A percentile compares a stretch with the other conserved stretches of the same genome.
Conservation (phyloP, 2,329 filamentous ascomycete species). For the Verticillium klebahnii region DNA sequence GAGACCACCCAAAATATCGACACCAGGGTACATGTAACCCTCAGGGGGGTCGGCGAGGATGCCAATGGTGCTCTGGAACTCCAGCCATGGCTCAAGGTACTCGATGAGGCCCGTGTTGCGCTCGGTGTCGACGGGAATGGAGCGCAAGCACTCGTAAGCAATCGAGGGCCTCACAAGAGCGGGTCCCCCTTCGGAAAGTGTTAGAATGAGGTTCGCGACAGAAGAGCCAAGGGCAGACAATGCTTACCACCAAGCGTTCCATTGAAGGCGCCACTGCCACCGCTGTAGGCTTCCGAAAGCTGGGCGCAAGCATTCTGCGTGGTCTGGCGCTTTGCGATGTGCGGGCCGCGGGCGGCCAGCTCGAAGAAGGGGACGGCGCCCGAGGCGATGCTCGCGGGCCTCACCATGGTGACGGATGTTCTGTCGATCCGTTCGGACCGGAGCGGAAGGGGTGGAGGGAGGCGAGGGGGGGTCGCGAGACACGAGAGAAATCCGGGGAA, state of each 20-base stretch:
- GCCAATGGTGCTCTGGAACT: slow-evolving; percentile 15
- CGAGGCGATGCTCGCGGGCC: neutral
- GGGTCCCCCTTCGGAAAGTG: neutral
- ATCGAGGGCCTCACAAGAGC: slow-evolving; percentile 10
- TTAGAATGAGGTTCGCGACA: neutral
- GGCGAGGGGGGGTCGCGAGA: neutral
- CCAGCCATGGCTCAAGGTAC: slow-evolving; percentile 13
- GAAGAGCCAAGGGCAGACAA: too few species aligned
- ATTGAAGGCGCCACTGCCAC: neutral
- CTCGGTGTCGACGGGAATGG: slow-evolving; percentile 11
- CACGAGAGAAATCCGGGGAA: neutral
- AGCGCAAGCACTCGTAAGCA: slow-evolving; percentile 14
- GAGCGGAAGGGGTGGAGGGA: neutral
- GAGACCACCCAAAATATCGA: slow-evolving; percentile 15
- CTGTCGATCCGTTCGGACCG: neutral
- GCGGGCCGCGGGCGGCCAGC: neutral
- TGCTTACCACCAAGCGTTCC: neutral
- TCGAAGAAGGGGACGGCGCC: neutral
- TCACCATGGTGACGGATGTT: neutral
- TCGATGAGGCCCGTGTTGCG: slow-evolving; percentile 9
- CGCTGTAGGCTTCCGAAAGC: neutral
- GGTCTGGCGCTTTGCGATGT: neutral
- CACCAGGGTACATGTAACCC: slow-evolving; percentile 15
- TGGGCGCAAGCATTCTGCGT: slow-evolving; percentile 1
- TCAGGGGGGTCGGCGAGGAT: slow-evolving; percentile 13